Base-by-base conservation (phyloP, 169 alveolate genomes). In the Cryptosporidium sp. region DNA sequence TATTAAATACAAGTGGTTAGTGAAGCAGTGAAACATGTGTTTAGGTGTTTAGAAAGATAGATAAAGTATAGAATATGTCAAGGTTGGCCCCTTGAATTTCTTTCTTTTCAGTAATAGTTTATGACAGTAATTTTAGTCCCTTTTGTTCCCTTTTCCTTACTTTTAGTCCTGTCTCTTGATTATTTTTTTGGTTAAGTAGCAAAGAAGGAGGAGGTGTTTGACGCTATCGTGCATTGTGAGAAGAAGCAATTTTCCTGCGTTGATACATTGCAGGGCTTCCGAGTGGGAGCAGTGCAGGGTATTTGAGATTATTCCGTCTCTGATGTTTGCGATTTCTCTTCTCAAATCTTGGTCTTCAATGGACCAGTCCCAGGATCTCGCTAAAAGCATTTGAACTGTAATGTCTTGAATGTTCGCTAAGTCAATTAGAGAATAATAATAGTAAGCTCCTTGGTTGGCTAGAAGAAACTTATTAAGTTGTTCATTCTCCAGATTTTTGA, bases 321-420 rank as follows among this genome's bases (percentile, higher is more conserved):
- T 37, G 14, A 80, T 80, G 21, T 37, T n/a, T 26, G 18, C 41
- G 6, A 80, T 35, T 23, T 65, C 89, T 43, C 65, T 80, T 65
- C 68, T 80, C 33, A 80, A 65, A 43, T 80, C 89, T 37, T 80
- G 80, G 50, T 80, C 89, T 43, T 80, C 89, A 10, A 37, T 21
- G 0, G 69, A 58, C 89, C 89, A 80, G 18, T 80, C 89, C 89
- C 89, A 80, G 5, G 89, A 62, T 23, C 89, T 55, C 7, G 89
- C 89, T 23, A 80, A 29, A 35, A 80, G 70, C 67, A 67, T 48
- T 18, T 80, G 75, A 12, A 80, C 75, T n/a, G 89, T 80, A 41
- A 80, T 80, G 33, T 80, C 89, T 18, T 59, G 62, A 33, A 80
- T 55, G 5, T 45, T 37, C 12, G 69, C 73, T 21, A 80, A 59